These are phyloP conservation scores for Xylariaceae sp. DNA, from an alignment of 2,329 filamentous ascomycete genomes.

Conservation along the genomic window DNA sequence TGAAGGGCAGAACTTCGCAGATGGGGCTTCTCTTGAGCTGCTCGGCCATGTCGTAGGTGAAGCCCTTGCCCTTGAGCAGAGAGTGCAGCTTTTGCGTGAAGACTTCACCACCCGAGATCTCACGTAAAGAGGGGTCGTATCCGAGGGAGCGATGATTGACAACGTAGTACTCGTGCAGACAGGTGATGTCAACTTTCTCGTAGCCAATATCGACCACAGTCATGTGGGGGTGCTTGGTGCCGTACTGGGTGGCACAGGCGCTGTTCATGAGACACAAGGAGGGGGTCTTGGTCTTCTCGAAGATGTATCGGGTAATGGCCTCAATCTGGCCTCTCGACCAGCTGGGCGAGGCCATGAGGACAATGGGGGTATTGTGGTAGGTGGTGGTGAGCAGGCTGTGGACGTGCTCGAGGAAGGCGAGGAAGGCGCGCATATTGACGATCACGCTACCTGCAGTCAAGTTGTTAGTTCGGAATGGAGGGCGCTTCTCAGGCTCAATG, in stretches of 20 bases:
- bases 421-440: constrained; percentile 86
- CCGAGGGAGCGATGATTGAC: constrained; percentile 62
- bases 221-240: constrained; percentile 68
- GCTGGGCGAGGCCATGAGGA: constrained; percentile 82
- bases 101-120: constrained; percentile 76
- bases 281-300: constrained; percentile 94
- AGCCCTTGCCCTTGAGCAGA: constrained; percentile 58
- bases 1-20: constrained; percentile 63
- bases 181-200: constrained; percentile 89
- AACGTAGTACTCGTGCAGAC: constrained; percentile 77
- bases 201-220: constrained; percentile 89
- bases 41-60: constrained; percentile 65
- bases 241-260: constrained; percentile 82
- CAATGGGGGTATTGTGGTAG: constrained; percentile 92
- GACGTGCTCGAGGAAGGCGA: constrained; percentile 88
- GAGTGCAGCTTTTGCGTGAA: constrained; percentile 73
- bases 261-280: constrained; percentile 88
- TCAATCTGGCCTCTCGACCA: constrained; percentile 90
- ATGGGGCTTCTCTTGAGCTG: constrained; percentile 64
- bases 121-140: constrained; percentile 40
- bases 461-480: constrained; percentile 9
- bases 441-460: constrained; percentile 63
- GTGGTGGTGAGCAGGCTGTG: constrained; percentile 85
- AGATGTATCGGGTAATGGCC: constrained; percentile 86
- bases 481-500: not conserved